These are phyloP conservation scores for Thermothelomyces thermophilus DNA, from an alignment of 2,329 filamentous ascomycete genomes.

Conservation along the genomic window DNA sequence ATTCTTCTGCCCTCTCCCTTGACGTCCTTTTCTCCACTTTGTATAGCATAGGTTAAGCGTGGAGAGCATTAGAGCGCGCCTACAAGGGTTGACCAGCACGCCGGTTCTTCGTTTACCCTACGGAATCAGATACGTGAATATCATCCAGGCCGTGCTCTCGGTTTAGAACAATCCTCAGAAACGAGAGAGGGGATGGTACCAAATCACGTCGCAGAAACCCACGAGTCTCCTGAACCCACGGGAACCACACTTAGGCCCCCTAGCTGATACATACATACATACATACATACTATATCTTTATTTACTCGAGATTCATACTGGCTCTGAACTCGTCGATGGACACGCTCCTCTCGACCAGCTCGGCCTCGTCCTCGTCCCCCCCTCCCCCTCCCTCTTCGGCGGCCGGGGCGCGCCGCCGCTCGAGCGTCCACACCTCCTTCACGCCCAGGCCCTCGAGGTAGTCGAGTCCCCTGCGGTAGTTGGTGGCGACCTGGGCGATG, in stretches of 20 bases:
- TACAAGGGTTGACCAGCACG: not conserved
- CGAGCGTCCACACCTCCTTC: slow-evolving; percentile 52
- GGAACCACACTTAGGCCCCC: not conserved
- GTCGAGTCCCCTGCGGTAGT: slow-evolving; percentile 64
- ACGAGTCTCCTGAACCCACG: not conserved
- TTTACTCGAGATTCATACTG: slow-evolving; percentile 21
- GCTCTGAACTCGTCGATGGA: slow-evolving; percentile 36
- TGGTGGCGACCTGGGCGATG: slow-evolving; percentile 77
- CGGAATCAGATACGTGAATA: no score
- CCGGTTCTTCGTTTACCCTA: not conserved
- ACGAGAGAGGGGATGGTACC: no score
- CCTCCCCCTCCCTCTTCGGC: slow-evolving; percentile 29
- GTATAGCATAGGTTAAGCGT: not conserved
- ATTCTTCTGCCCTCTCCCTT: no score
- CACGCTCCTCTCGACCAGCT: slow-evolving; percentile 39
- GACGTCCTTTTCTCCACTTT: no score
- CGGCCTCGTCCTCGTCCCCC: no score
- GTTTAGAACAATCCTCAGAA: no score
- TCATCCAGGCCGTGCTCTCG: no score
- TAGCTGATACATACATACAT: not conserved
- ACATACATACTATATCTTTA: not conserved
- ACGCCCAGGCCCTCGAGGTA: slow-evolving; percentile 65
- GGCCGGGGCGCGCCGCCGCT: slow-evolving; percentile 31
- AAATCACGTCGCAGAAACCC: no score
- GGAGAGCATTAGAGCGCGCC: not conserved